Evolutionary conservation across 2,329 filamentous ascomycete genomes (phyloP).

Genomic region (Chaetoscypha palmicola): DNA sequence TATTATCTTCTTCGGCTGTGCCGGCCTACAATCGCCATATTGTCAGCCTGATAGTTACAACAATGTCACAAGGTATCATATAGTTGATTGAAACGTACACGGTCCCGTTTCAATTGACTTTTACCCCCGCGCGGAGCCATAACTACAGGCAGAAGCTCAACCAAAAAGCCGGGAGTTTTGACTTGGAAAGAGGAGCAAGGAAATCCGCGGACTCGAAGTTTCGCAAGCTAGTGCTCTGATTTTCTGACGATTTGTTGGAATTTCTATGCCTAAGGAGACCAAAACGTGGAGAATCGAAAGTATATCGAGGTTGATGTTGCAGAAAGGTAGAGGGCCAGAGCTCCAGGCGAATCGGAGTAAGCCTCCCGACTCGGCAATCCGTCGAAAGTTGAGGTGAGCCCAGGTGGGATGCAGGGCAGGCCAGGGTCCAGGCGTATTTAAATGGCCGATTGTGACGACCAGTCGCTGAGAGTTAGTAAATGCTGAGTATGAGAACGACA

Average conservation of each 20-base stretch:
- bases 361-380: background rate
- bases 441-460: no score
- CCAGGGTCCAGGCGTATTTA: slow-evolving; percentile 2
- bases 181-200: no score
- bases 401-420: no score
- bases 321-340: background rate
- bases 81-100: slow-evolving; percentile 47
- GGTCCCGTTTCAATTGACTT: slow-evolving; percentile 76
- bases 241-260: no score
- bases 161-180: background rate
- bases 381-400: background rate
- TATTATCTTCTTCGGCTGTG: slow-evolving; percentile 22
- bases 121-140: slow-evolving; percentile 57
- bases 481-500: no score
- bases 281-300: slow-evolving; percentile 5
- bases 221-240: no score
- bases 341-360: slow-evolving; percentile 6
- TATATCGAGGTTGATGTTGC: slow-evolving; percentile 1
- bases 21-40: slow-evolving; percentile 4
- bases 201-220: no score
- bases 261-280: no score
- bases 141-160: slow-evolving; percentile 9
- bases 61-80: slow-evolving; percentile 16
- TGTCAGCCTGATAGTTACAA: slow-evolving; percentile 7
- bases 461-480: no score